Evolutionary conservation across 352 stramenopile species (phyloP).

Genomic region (Plasmopara halstedii): DNA sequence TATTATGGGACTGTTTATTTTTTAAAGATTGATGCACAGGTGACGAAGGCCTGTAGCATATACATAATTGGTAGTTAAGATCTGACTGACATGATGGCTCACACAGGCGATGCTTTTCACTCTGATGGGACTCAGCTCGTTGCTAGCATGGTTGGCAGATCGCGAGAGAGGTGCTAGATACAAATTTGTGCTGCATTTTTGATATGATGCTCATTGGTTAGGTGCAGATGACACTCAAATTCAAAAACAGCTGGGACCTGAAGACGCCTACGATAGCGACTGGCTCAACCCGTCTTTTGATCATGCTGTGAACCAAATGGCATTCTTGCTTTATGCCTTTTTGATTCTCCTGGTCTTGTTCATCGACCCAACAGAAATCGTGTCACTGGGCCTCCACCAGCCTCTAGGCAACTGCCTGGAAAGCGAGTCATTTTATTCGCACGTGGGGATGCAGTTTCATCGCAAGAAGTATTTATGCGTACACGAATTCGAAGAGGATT

Average conservation of each 20-base stretch:
- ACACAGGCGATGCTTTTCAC: slow-evolving; percentile 50
- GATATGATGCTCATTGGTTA: too few species aligned
- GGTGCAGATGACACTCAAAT: slow-evolving; percentile 51
- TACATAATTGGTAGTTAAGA: too few species aligned
- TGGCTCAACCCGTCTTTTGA: slow-evolving; percentile 70
- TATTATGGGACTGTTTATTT: slow-evolving; percentile 54
- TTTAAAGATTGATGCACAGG: slow-evolving; percentile 42
- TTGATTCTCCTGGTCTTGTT: slow-evolving; percentile 47
- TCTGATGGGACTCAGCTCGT: slow-evolving; percentile 36
- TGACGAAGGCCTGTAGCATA: too few species aligned
- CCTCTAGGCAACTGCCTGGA: slow-evolving; percentile 59
- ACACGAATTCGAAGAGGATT: slow-evolving; percentile 78
- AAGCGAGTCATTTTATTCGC: slow-evolving; percentile 47
- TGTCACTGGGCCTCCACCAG: slow-evolving; percentile 72
- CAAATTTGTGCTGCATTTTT: too few species aligned
- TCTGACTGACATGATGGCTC: too few species aligned
- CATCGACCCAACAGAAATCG: slow-evolving; percentile 60
- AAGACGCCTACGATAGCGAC: slow-evolving; percentile 76
- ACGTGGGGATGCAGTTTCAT: slow-evolving; percentile 46
- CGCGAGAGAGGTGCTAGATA: slow-evolving; percentile 45
- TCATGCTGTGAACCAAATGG: slow-evolving; percentile 76
- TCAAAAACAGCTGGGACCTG: slow-evolving; percentile 41
- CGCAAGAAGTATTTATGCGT: slow-evolving; percentile 68
- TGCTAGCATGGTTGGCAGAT: slow-evolving; percentile 67
- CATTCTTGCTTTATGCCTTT: slow-evolving; percentile 63